Evolutionary conservation across 495 filamentous ascomycete genomes (phyloP).

Genomic region (Penicillium goetzii): DNA sequence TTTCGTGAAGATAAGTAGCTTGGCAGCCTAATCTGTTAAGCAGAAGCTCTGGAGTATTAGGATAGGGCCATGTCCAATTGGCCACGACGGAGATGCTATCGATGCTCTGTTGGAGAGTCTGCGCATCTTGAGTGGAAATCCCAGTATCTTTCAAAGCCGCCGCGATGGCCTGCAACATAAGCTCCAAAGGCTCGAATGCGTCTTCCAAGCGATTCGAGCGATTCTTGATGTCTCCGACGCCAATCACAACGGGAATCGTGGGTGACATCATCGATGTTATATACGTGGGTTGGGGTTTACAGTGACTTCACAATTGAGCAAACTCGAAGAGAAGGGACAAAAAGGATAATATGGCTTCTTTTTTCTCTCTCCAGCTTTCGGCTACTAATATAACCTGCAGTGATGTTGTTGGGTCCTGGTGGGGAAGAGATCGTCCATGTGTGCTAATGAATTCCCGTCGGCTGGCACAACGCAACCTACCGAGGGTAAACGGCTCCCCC

Average conservation of each 20-base stretch:
- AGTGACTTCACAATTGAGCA: not conserved
- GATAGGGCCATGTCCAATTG: constrained; percentile 63
- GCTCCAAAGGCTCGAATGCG: constrained; percentile 54
- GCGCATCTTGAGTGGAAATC: constrained; percentile 15
- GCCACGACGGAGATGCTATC: constrained; percentile 58
- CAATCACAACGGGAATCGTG: constrained; percentile 49
- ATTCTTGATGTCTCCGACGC: constrained; percentile 59
- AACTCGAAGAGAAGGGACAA: not conserved
- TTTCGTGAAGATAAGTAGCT: constrained; percentile 44
- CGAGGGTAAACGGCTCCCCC: constrained; percentile 1
- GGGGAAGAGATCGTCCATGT: not conserved
- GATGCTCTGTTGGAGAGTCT: constrained; percentile 46
- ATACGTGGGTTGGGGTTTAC: not conserved
- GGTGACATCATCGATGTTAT: not conserved
- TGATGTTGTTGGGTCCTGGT: not conserved
- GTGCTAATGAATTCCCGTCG: not conserved
- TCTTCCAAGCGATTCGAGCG: constrained; percentile 48
- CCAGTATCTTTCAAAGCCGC: constrained; percentile 49
- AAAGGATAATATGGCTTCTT: not conserved
- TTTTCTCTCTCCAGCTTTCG: not conserved
- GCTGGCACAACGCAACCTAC: not conserved
- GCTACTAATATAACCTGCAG: not conserved
- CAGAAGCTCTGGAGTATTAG: constrained; percentile 52
- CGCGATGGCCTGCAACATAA: constrained; percentile 55
- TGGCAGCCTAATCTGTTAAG: constrained; percentile 42